These are phyloP conservation scores for Mastigamoeba balamuthi DNA, from an alignment of 78 protist species.

Conservation along the genomic window DNA sequence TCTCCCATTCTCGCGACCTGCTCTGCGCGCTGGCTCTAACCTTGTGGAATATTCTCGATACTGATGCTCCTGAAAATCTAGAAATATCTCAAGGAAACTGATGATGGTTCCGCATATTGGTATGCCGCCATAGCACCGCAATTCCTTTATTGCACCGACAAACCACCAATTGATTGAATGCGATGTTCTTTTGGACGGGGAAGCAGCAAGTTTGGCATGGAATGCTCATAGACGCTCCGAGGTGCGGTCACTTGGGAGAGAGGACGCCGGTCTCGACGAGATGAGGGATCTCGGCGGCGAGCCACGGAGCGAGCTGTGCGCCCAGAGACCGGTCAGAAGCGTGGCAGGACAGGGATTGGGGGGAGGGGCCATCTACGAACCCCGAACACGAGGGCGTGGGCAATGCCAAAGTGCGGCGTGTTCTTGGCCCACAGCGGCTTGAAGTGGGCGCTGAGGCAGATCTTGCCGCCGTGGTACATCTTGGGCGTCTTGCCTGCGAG, in stretches of 20 bases:
- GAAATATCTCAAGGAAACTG: too few relatives aligned
- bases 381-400: conserved; percentile 94
- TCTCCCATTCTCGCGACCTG: conserved; percentile 72
- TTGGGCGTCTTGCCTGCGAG: conserved; percentile 64
- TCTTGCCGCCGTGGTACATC: conserved; percentile 89
- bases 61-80: too few relatives aligned
- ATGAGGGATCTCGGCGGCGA: conserved; percentile 91
- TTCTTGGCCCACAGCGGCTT: conserved; percentile 93
- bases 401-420: conserved; percentile 92
- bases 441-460: conserved; percentile 90
- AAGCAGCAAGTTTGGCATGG: too few relatives aligned
- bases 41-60: too few relatives aligned
- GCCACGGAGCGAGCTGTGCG: conserved; percentile 86
- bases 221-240: too few relatives aligned
- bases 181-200: too few relatives aligned
- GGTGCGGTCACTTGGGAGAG: conserved; percentile 24
- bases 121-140: too few relatives aligned
- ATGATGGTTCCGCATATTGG: too few relatives aligned
- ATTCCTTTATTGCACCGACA: too few relatives aligned
- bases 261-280: conserved; percentile 50
- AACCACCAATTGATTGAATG: too few relatives aligned
- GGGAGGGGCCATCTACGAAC: conserved; percentile 16
- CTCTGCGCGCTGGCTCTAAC: too few relatives aligned
- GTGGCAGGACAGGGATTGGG: background rate
- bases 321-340: background rate